Percentiles rank a stretch among this genome's conserved stretches.
phyloP scores from a whole-genome alignment of 257 asterid genomes.

The Cordia subcordata region DNA sequence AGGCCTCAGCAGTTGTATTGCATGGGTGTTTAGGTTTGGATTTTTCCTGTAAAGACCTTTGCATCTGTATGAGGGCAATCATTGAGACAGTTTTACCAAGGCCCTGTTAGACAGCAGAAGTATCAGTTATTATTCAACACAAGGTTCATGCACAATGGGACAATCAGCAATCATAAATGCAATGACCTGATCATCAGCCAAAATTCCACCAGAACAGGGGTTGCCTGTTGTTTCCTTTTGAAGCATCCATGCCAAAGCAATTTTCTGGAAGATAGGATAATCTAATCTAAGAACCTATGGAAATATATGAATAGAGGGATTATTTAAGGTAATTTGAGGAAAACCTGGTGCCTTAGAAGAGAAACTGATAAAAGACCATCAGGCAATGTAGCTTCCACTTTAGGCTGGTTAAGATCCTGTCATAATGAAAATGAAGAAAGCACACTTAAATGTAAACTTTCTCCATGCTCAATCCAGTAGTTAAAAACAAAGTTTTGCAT shows the following conservation, averaged over 20 bases:
- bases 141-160: slow-evolving; percentile 8
- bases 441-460: no score
- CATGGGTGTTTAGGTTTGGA: slow-evolving; percentile 39
- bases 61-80: slow-evolving; percentile 88
- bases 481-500: no score
- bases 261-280: slow-evolving; percentile 52
- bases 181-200: slow-evolving; percentile 99
- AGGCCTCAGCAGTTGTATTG: slow-evolving; percentile 50
- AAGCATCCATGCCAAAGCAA: slow-evolving; percentile 97
- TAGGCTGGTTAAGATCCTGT: slow-evolving; percentile 80
- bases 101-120: slow-evolving; percentile 51
- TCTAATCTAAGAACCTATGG: slow-evolving; percentile 18
- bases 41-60: slow-evolving; percentile 44
- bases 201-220: slow-evolving; percentile 82
- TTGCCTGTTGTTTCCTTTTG: slow-evolving; percentile 70
- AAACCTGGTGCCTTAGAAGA: slow-evolving; percentile 97
- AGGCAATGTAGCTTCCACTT: slow-evolving; percentile 48
- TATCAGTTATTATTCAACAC: slow-evolving; percentile 1
- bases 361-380: slow-evolving; percentile 79
- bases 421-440: background rate
- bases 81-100: slow-evolving; percentile 94
- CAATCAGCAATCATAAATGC: slow-evolving; percentile 9
- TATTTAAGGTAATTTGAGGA: slow-evolving; percentile 18
- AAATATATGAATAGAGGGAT: slow-evolving; percentile 19
- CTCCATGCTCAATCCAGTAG: no score